Conservation (phyloP, 2,329 filamentous ascomycete genomes). For the Nigrograna mackinnonii region DNA sequence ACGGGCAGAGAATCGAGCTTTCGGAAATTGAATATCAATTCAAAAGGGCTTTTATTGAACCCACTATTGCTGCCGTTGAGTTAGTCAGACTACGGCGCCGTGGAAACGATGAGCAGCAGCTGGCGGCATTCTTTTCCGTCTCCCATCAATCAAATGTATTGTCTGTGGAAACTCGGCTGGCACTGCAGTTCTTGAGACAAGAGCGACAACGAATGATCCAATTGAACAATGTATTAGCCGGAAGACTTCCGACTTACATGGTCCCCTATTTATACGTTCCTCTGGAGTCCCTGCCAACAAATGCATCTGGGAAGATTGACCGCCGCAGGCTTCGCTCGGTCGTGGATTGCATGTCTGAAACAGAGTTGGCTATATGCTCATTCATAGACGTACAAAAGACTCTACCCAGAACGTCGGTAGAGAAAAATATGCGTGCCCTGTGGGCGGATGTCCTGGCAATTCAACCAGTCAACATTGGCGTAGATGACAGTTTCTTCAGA, state of each 20-base stretch:
- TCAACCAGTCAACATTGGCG: too few relatives aligned
- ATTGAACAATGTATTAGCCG: too few relatives aligned
- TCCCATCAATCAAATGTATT: slow-evolving; percentile 4
- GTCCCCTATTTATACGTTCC: not conserved
- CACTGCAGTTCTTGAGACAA: slow-evolving; percentile 9
- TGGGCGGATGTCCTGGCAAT: too few relatives aligned
- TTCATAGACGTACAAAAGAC: slow-evolving; percentile 10
- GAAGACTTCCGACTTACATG: not conserved
- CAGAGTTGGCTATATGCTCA: too few relatives aligned
- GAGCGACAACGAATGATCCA: too few relatives aligned
- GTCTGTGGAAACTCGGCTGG: slow-evolving; percentile 1
- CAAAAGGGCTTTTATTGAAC: too few relatives aligned
- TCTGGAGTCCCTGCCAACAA: not conserved
- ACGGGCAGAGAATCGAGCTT: slow-evolving; percentile 44
- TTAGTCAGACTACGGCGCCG: slow-evolving; percentile 1
- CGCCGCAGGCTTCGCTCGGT: not conserved
- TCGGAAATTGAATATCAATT: slow-evolving; percentile 44
- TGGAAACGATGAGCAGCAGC: slow-evolving; percentile 11
- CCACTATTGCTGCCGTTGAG: too few relatives aligned
- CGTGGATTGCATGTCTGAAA: too few relatives aligned
- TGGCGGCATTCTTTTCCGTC: slow-evolving; percentile 14
- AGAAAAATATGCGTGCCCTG: too few relatives aligned
- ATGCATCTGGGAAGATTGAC: not conserved
- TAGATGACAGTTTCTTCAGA: too few relatives aligned
- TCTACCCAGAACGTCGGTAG: too few relatives aligned